Conservation (phyloP, 306 rosid species). For the Lotus japonicus region DNA sequence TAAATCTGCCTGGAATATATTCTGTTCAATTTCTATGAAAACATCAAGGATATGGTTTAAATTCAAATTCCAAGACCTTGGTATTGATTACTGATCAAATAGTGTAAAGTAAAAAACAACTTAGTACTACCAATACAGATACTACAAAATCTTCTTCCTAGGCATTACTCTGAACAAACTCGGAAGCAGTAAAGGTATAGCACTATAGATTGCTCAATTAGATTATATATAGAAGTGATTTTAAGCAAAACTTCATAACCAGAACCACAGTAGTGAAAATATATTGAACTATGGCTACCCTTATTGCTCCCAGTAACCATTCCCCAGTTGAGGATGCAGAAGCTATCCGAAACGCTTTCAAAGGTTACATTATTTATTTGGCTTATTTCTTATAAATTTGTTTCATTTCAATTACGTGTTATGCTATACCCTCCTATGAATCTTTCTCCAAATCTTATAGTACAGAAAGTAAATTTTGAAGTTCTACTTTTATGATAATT, state of each 20-base stretch:
- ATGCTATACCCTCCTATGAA: too few relatives aligned
- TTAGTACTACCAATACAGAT: not conserved
- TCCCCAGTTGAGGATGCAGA: constrained; percentile 56
- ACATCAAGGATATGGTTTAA: not conserved
- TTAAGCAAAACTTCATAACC: not conserved
- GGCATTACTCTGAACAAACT: too few relatives aligned
- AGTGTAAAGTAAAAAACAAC: not conserved
- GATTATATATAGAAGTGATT: not conserved
- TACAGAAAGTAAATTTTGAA: too few relatives aligned
- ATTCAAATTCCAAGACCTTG: constrained; percentile 1
- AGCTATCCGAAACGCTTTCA: constrained; percentile 36
- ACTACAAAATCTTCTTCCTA: not conserved
- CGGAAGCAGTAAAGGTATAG: not conserved
- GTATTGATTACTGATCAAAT: not conserved
- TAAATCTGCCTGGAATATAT: not conserved
- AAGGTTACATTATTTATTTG: constrained; percentile 28
- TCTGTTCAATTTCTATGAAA: not conserved
- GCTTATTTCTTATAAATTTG: not conserved
- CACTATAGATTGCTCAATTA: not conserved
- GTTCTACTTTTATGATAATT: too few relatives aligned
- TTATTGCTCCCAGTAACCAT: constrained; percentile 27
- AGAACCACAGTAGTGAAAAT: not conserved
- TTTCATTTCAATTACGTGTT: not conserved
- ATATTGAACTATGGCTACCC: constrained; percentile 42
- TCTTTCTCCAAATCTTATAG: too few relatives aligned